Evolutionary conservation across 805 yeast genomes (phyloP), one percentile per base, ranked within the genome.

Genomic region (Candida chilensis): DNA sequence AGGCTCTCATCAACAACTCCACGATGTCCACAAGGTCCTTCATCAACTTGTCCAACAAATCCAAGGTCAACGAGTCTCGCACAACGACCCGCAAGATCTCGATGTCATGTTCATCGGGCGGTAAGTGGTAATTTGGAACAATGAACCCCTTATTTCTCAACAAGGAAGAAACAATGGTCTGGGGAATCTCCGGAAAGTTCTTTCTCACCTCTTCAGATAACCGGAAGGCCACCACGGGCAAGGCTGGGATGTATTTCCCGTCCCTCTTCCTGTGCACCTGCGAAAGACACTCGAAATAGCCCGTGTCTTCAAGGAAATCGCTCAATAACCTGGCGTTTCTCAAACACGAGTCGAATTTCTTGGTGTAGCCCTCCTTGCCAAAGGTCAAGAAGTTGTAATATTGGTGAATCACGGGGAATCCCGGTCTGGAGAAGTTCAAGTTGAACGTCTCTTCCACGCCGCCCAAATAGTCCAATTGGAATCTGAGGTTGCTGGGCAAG

Each of bases 401-500:
- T 57, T 87, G 96, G 47, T 80, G 86, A 37, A 87, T 65, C 19
- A 88, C 88, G 35, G 88, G 94, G 71, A 74, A 83, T 1, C 96
- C 96, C 5, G 96, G 92, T 50, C 96, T 75, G 5, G 94, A 83
- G 56, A 87, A 87, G 60, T 87, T 87, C 51, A 87, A 67, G 22
- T 78, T 84, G 61, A 75, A 88, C 16, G 92, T 79, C 53, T 81
- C 90, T 54, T 87, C 96, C 5, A 78, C 67, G 15, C 95, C 94
- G 20, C 96, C 96, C 24, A 87, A 64, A 53, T 87, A 87, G 49
- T 78, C 77, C 47, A 87, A 65, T 40, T 81, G 78, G 58, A 87
- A 87, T 44, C 79, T 70, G 38, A 87, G 64, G 37, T 73, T 74
- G 34, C 75, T 65, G 16, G 96, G 92, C 38, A 87, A 64, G 46